Evolutionary conservation across 768 basidiomycete genomes (phyloP).

Genomic region (Neoboletus magnificus): DNA sequence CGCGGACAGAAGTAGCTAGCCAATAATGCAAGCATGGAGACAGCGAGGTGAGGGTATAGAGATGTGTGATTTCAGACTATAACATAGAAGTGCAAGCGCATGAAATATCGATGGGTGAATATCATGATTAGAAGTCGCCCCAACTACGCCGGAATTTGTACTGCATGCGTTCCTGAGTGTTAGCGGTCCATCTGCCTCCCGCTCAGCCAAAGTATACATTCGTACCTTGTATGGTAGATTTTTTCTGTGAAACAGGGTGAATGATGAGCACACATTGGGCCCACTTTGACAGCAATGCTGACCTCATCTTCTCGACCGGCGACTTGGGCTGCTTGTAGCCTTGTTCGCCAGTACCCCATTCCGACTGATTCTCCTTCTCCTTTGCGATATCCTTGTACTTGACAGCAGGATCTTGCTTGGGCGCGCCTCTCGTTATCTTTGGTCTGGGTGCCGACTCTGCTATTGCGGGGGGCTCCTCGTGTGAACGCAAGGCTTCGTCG

Average conservation of each 20-base stretch:
- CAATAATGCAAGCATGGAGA: conserved; percentile 1
- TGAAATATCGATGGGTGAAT: conserved; percentile 8
- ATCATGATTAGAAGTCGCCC: conserved; percentile 68
- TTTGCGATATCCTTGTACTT: conserved; percentile 56
- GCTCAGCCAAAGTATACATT: conserved; percentile 3
- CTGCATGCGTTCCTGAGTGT: conserved; percentile 63
- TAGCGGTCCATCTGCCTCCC: conserved; percentile 38
- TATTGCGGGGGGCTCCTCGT: conserved; percentile 39
- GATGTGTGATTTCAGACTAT: conserved; percentile 20
- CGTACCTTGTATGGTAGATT: conserved; percentile 87
- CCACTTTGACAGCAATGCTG: conserved; percentile 12
- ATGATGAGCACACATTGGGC: conserved; percentile 1
- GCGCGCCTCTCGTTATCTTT: conserved; percentile 52
- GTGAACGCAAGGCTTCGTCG: conserved; percentile 60
- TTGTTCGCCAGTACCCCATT: conserved; percentile 68
- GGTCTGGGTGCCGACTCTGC: conserved; percentile 36
- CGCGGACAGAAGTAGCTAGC: conserved; percentile 1
- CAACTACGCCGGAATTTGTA: conserved; percentile 87
- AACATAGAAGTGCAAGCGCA: neutral
- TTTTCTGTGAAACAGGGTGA: conserved; percentile 41
- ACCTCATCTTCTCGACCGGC: conserved; percentile 76
- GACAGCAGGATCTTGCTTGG: conserved; percentile 64
- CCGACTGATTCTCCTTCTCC: conserved; percentile 52
- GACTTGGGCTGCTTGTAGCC: conserved; percentile 73
- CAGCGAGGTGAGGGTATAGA: conserved; percentile 23